Conservation (phyloP, 768 basidiomycete genomes). For the Trametes gibbosa region DNA sequence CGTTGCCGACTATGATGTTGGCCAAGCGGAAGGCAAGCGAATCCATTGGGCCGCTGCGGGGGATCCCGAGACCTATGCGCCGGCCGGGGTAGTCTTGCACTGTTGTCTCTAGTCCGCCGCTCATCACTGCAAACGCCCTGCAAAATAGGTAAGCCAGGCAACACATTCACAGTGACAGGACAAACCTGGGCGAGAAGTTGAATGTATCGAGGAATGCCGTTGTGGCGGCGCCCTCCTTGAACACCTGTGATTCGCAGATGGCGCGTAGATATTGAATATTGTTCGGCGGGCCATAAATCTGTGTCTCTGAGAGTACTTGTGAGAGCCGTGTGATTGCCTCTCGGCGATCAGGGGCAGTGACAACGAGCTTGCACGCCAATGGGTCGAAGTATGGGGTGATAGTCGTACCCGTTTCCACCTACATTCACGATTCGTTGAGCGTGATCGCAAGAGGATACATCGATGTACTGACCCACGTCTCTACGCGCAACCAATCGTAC, state of each 20-base stretch:
- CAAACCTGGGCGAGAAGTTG: constrained; percentile 40
- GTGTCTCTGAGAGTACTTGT: constrained; percentile 36
- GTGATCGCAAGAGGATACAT: constrained; percentile 1
- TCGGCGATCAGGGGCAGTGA: constrained; percentile 43
- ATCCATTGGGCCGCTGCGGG: constrained; percentile 66
- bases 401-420: constrained; percentile 40
- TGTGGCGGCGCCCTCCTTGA: constrained; percentile 42
- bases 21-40: constrained; percentile 50
- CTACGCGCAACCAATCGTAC: constrained; percentile 56
- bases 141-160: neutral
- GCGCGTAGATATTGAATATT: constrained; percentile 52
- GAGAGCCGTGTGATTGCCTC: constrained; percentile 45
- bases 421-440: neutral
- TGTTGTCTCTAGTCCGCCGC: constrained; percentile 53
- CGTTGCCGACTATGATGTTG: constrained; percentile 59
- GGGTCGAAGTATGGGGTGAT: constrained; percentile 58
- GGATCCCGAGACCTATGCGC: constrained; percentile 53
- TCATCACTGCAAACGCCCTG: constrained; percentile 52
- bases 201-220: constrained; percentile 50
- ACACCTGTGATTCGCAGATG: constrained; percentile 40
- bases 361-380: constrained; percentile 59
- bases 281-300: constrained; percentile 58
- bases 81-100: constrained; percentile 61
- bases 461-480: constrained; percentile 46
- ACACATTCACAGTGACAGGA: neutral